Evolutionary conservation across 148 eudicot genomes (phyloP), one percentile per base, ranked within the genome.

Genomic region (Chenopodium suecicum): DNA sequence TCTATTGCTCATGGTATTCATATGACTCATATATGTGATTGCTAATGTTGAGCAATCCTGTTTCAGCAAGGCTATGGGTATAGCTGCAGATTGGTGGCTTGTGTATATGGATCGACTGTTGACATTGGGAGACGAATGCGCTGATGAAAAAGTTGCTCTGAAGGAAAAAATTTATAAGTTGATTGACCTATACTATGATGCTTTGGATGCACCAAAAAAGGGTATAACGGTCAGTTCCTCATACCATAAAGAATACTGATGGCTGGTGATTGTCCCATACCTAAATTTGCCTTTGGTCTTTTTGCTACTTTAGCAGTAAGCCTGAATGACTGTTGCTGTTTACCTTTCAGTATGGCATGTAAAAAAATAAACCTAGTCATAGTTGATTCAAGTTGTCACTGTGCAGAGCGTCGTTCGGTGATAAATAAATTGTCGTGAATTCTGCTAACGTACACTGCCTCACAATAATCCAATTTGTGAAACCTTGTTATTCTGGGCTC

Each of bases 171-270:
- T 94, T 75, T 66, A 77, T 20, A 16, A 79, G 71, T 76, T 94
- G 77, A 75, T 91, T 25, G 94, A 94, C 68, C 58, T 83, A 44
- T 94, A 94, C 71, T 94, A 94, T 84, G 98, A 94, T 83, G 97
- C 98, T 52, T 66, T 94, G 62, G 98, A 94, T 85, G 97, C 98
- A 47, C 94, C 98, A 1, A 94, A 93, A 85, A 91, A 92, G 80
- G 98, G 98, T n/a, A 86, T 85, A 68, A 89, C 79, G 94, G 97
- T 89, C 27, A 84, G 85, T 89, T 79, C 19, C 19, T 27, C 52
- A 19, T 34, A 32, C 22, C 48, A n/a, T 32, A 60, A 34, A 34
- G 58, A 54, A 54, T 54, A 31, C 32, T 65, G 29, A 65, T 1
- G 11, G 69, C 69, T 65, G 25, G 2, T 23, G 29, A 23, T 23